A percentile compares a stretch with the other conserved stretches of the same genome.
Conservation (phyloP, 768 basidiomycete genomes). For the Hypsizygus marmoreus region DNA sequence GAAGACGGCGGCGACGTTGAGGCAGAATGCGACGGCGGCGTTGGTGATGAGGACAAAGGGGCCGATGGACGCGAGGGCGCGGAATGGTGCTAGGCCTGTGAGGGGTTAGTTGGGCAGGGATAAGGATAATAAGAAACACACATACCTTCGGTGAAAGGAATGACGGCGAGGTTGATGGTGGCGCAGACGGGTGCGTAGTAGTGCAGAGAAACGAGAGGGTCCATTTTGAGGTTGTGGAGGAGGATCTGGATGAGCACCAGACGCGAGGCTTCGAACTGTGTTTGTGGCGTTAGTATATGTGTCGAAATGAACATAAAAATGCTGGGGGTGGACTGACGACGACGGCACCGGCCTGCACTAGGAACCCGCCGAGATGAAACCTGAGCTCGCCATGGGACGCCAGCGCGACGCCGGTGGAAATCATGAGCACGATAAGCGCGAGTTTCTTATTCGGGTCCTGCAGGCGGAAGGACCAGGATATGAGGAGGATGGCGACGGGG, state of each 20-base stretch:
- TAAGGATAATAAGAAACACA: neutral
- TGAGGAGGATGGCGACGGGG: slow-evolving; percentile 87
- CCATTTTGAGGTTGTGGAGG: slow-evolving; percentile 95
- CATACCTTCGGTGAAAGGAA: slow-evolving; percentile 89
- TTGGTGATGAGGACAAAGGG: slow-evolving; percentile 78
- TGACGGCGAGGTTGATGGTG: slow-evolving; percentile 76
- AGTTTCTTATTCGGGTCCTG: slow-evolving; percentile 85
- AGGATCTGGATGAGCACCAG: slow-evolving; percentile 96
- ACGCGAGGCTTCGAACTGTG: slow-evolving; percentile 88
- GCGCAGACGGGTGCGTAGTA: slow-evolving; percentile 98
- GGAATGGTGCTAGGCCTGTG: slow-evolving; percentile 68
- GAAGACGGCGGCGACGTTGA: slow-evolving; percentile 95
- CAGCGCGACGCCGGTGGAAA: slow-evolving; percentile 86
- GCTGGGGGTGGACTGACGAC: slow-evolving; percentile 49
- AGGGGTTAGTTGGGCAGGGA: neutral
- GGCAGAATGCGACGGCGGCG: slow-evolving; percentile 81
- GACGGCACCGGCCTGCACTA: slow-evolving; percentile 86
- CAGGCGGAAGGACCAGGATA: slow-evolving; percentile 89
- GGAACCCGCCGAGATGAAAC: slow-evolving; percentile 86
- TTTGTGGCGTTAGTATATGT: neutral
- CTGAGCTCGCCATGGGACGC: slow-evolving; percentile 87
- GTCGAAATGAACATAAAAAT: slow-evolving; percentile 2
- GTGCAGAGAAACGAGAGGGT: slow-evolving; percentile 92
- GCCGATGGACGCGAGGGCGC: slow-evolving; percentile 64
- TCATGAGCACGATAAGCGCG: slow-evolving; percentile 83